phyloP scores from a whole-genome alignment of 148 eudicot species.

The Cornus suecica region DNA sequence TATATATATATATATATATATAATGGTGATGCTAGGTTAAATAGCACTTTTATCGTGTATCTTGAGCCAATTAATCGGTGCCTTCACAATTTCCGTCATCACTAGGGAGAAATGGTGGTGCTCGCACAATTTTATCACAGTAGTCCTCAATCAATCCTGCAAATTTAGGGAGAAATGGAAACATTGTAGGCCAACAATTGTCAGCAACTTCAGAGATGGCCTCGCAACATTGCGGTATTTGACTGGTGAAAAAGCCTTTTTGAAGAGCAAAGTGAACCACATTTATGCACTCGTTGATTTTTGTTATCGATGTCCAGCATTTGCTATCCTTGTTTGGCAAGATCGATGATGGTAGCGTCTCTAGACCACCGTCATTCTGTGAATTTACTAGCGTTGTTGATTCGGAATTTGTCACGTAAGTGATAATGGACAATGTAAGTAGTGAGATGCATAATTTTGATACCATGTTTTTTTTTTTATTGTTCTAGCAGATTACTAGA shows the following conservation, averaged over 20 bases:
- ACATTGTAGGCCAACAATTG: slow-evolving; percentile 9
- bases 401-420: neutral
- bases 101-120: too few relatives aligned
- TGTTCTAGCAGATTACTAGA: too few relatives aligned
- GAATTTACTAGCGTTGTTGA: neutral
- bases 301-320: neutral
- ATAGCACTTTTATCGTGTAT: too few relatives aligned
- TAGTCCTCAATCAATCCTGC: too few relatives aligned
- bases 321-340: neutral
- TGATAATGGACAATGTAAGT: too few relatives aligned
- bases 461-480: neutral
- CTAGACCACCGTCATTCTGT: neutral
- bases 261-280: neutral
- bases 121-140: too few relatives aligned
- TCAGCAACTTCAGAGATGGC: neutral
- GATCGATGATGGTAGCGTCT: neutral
- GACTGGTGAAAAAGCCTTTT: neutral
- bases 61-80: too few relatives aligned
- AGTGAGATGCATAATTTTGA: neutral
- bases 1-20: too few relatives aligned
- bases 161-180: slow-evolving; percentile 10
- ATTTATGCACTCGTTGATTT: neutral
- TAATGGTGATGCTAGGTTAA: too few relatives aligned
- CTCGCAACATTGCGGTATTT: neutral
- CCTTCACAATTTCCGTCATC: too few relatives aligned